Evolutionary conservation across 441 rosid species (phyloP), one percentile per base, ranked within the genome.

Genomic region (Melastoma candidum): DNA sequence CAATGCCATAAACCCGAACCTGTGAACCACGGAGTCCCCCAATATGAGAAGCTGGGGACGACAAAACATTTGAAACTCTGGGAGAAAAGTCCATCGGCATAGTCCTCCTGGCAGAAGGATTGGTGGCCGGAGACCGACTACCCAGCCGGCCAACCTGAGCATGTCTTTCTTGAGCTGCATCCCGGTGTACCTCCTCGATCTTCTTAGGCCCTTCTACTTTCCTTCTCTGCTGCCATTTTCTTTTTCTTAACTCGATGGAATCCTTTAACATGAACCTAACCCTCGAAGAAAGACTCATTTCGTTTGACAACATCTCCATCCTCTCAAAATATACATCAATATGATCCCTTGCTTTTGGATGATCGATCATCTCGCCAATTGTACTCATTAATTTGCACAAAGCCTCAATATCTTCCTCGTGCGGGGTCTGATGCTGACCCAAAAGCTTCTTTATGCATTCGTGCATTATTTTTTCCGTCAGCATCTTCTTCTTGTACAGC

Each of bases 171-270:
- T 94, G 96, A 51, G 92, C 97, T 64, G 97, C 97, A 81, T 90
- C 99, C 74, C 95, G 78, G 65, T 87, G 99, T 66, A 94, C 95
- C 63, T 94, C 99, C 53, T 90, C 97, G 12, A 94, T 87, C 82
- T 94, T 90, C 68, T 94, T 94, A 3, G 99, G 97, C 43, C 97
- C 99, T 70, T 90, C 99, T 29, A 87, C 95, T 74, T 94, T 94
- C 74, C 95, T 79, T 73, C 99, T 80, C 62, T 94, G 95, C 69
- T 87, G 96, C 97, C 99, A 87, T 61, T 82, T 94, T 68, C 85
- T 87, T 78, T 65, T 87, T 70, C 99, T 82, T 64, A 85, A 66
- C 69, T 85, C 96, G 58, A 90, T 87, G 11, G 79, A 67, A 78
- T 94, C 95, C 68, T 80, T 85, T 74, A 94, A 69, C 97, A 94